Percentiles rank a stretch among this genome's conserved stretches.
phyloP scores from a whole-genome alignment of 192 early-diverging fungal species.

The Globomyces pollinis-pini region DNA sequence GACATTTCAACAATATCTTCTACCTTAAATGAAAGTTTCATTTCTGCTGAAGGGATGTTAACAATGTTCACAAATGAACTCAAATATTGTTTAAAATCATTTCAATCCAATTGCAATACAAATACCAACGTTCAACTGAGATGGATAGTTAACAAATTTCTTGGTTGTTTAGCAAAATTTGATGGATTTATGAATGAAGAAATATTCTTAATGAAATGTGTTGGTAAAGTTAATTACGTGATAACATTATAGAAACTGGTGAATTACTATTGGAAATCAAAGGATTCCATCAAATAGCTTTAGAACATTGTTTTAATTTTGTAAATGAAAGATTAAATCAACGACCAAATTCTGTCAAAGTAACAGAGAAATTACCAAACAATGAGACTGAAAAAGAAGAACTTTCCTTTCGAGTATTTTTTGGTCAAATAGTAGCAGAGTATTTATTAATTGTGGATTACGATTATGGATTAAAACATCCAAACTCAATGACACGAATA shows the following conservation, averaged over 20 bases:
- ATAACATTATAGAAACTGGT: not conserved
- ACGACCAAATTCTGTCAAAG: not conserved
- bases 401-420: not conserved
- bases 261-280: not conserved
- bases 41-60: not conserved
- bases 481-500: not conserved
- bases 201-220: not conserved
- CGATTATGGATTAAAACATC: not conserved
- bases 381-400: not conserved
- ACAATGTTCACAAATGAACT: slow-evolving; percentile 5
- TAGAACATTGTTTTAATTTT: not conserved
- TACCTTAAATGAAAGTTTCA: not conserved
- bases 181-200: not conserved
- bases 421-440: not conserved
- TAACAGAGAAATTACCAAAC: not conserved
- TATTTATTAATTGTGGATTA: not conserved
- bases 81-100: not conserved
- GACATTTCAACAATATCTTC: too few species aligned
- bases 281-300: not conserved
- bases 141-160: not conserved
- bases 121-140: not conserved
- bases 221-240: too few species aligned
- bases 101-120: not conserved
- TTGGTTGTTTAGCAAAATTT: not conserved
- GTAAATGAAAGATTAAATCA: not conserved